Evolutionary conservation across 2,329 filamentous ascomycete species (phyloP).

Genomic region (Plenodomus lindquistii): DNA sequence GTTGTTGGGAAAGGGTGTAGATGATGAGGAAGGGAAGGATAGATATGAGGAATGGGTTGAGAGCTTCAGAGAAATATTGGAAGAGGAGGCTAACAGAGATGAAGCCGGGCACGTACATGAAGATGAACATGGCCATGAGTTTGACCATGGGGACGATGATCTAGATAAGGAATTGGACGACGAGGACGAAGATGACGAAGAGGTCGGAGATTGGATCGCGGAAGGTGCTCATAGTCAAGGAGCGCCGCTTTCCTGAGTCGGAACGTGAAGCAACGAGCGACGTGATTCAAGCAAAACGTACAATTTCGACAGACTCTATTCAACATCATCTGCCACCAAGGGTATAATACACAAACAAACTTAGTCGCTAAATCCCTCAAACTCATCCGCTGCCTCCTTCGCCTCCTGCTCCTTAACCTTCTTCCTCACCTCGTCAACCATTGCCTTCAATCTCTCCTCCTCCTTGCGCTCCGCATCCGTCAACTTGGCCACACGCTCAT

Average conservation of each 20-base stretch:
- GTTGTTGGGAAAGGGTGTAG: conserved; percentile 15
- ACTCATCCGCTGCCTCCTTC: conserved; percentile 32
- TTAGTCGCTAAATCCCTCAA: conserved; percentile 44
- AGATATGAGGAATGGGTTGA: conserved; percentile 32
- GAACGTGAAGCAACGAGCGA: no score
- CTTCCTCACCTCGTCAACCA: conserved; percentile 35
- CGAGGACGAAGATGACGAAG: conserved; percentile 4
- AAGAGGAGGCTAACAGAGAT: conserved; percentile 14
- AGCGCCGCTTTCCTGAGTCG: no score
- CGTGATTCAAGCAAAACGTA: no score
- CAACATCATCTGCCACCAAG: neutral
- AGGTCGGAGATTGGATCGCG: neutral
- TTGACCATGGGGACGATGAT: conserved; percentile 29
- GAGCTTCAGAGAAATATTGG: conserved; percentile 19
- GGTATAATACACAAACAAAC: neutral
- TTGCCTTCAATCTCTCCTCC: conserved; percentile 38
- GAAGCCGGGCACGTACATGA: no score
- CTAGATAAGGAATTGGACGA: conserved; percentile 20
- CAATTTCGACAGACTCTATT: no score
- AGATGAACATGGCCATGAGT: no score
- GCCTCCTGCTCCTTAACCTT: conserved; percentile 31
- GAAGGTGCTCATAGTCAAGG: neutral
- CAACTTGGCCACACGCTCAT: conserved; percentile 30
- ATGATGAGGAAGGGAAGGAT: conserved; percentile 8
- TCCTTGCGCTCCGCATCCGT: conserved; percentile 37